A percentile compares a stretch with the other conserved stretches of the same genome.
phyloP scores from a whole-genome alignment of 257 asterid genomes.

The Nicotiana tomentosiformis region DNA sequence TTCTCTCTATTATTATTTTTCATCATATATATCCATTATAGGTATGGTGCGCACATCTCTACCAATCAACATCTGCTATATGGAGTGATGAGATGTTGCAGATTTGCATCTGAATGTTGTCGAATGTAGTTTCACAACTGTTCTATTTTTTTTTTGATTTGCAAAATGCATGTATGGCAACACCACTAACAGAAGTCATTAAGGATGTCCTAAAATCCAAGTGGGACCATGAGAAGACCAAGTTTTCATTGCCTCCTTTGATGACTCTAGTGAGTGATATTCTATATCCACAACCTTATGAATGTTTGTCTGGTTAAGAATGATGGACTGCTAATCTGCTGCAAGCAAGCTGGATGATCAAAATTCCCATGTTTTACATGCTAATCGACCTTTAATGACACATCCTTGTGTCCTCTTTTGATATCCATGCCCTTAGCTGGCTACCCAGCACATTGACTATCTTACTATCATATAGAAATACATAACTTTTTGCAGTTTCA shows the following conservation, averaged over 20 bases:
- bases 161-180: constrained; percentile 55
- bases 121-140: background rate
- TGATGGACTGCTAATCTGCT: background rate
- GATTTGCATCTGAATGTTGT: background rate
- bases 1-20: too few relatives aligned
- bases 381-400: background rate
- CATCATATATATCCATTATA: too few relatives aligned
- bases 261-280: constrained; percentile 72
- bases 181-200: constrained; percentile 52
- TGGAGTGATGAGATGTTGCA: background rate
- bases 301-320: background rate
- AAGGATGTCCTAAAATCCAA: constrained; percentile 61
- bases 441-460: too few relatives aligned
- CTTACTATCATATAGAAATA: background rate
- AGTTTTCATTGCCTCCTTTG: constrained; percentile 78
- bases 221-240: constrained; percentile 91
- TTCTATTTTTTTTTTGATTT: constrained; percentile 4
- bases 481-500: background rate
- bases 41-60: background rate
- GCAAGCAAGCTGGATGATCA: background rate
- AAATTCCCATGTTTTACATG: background rate
- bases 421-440: too few relatives aligned
- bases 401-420: too few relatives aligned
- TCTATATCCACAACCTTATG: background rate
- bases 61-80: background rate